Percentiles rank a stretch among this genome's conserved stretches.
phyloP scores from a whole-genome alignment of 129 eudicot genomes.

The Scalesia atractyloides region DNA sequence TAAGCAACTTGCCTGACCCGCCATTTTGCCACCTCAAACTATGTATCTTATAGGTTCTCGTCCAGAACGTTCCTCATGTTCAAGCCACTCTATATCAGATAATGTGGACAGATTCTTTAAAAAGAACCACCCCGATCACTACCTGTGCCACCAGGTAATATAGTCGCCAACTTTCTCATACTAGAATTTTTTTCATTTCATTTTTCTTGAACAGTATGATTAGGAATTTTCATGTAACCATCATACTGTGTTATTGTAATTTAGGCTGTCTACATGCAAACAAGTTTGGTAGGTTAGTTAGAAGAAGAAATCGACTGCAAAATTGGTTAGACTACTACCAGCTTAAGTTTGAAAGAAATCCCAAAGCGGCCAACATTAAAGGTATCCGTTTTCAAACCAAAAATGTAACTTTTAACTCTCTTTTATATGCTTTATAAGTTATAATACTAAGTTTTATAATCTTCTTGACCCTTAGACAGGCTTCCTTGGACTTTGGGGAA shows the following conservation, averaged over 20 bases:
- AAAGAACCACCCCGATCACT: constrained; percentile 83
- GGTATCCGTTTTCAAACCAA: constrained; percentile 37
- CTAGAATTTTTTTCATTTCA: not conserved
- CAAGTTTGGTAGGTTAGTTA: constrained; percentile 76
- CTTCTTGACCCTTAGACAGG: constrained; percentile 57
- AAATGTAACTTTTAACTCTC: no score
- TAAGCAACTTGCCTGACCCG: not conserved
- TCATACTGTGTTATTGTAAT: constrained; percentile 16
- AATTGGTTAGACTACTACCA: constrained; percentile 94
- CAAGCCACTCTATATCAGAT: constrained; percentile 78
- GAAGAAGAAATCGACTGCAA: constrained; percentile 75
- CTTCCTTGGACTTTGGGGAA: constrained; percentile 92
- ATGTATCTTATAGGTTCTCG: constrained; percentile 64
- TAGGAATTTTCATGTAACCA: not conserved
- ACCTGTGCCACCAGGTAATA: constrained; percentile 87
- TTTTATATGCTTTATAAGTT: not conserved
- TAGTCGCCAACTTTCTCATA: not conserved
- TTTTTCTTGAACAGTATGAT: not conserved
- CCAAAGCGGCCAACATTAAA: constrained; percentile 71
- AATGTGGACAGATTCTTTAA: constrained; percentile 66
- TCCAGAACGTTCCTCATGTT: constrained; percentile 67
- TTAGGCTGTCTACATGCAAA: constrained; percentile 91
- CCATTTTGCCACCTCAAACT: not conserved
- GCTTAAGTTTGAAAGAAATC: constrained; percentile 78
- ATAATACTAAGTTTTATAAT: not conserved